Base-by-base conservation (phyloP, 352 stramenopile genomes). In the Phytopythium cucurbitacearum region DNA sequence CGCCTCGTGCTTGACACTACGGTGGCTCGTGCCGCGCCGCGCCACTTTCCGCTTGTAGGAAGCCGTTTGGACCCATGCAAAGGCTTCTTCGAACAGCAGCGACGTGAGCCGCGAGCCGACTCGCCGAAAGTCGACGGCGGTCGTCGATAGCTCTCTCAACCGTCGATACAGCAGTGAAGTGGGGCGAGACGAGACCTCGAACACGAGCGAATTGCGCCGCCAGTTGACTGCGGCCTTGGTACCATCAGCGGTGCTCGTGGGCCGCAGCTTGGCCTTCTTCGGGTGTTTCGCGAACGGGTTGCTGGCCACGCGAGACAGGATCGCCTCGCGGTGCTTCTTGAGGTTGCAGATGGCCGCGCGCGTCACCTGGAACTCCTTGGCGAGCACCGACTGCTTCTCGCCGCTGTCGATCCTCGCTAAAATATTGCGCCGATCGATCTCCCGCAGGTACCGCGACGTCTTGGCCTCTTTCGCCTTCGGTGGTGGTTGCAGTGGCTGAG, bases 261-360 rank as follows among this genome's bases (percentile, higher is more conserved):
- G 35, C 2, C 44, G 60, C 46, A 13, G 47, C 52, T 42, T 57
- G 13, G 58, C 32, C 43, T 65, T 57, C 21, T 68, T 71, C 0
- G 71, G 69, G 28, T 81, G 72, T 48, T 83, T 78, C 0, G 67
- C 70, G 28, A 80, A 57, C 37, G 71, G 69, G 38, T 87, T 58
- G 53, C 73, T 64, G 42, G 76, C 51, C 16, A 53, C 41, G 10
- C 76, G 71, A 5, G 73, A 65, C 7, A 81, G 35, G 0, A 86
- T 62, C 0, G 64, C 51, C 6, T 69, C 56, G 13, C 68, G 70
- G 13, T 84, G 67, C 39, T 84, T 80, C 53, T 69, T 80, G 10
- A 87, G 42, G 39, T 87, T 84, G 55, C 64, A 85, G 46, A 87
- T 84, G 6, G 76, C 69, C 8, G 74, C 64, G 6, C 76, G 74